Evolutionary conservation across 768 basidiomycete species (phyloP).

Genomic region (Lactarius hengduanensis): DNA sequence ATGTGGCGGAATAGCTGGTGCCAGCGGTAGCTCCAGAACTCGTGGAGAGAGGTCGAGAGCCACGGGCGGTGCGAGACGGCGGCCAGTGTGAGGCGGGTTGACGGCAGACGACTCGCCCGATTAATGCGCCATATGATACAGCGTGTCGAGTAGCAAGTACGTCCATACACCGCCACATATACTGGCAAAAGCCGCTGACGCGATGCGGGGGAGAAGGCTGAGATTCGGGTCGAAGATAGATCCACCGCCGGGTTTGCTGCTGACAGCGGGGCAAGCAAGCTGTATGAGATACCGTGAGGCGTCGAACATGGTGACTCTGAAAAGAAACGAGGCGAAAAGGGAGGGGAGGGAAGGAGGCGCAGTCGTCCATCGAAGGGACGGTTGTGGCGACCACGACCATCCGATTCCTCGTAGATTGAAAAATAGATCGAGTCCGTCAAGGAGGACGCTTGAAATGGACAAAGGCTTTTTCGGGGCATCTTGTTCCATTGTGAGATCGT

Average conservation of each 20-base stretch:
- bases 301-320: slow-evolving; percentile 9
- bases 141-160: slow-evolving; percentile 11
- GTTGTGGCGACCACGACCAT: background rate
- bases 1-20: slow-evolving; percentile 30
- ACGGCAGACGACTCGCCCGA: background rate
- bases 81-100: too few species aligned
- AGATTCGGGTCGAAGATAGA: too few species aligned
- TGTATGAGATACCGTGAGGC: slow-evolving; percentile 2
- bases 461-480: background rate
- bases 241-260: background rate
- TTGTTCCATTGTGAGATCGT: too few species aligned
- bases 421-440: slow-evolving; percentile 16
- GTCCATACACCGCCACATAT: slow-evolving; percentile 18
- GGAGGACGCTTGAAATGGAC: background rate
- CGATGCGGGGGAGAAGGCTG: background rate
- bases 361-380: background rate
- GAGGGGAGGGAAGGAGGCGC: background rate
- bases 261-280: background rate
- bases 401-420: slow-evolving; percentile 18
- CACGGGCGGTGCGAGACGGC: too few species aligned
- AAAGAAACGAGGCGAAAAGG: background rate
- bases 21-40: slow-evolving; percentile 39
- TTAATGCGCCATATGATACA: slow-evolving; percentile 29
- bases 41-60: slow-evolving; percentile 36
- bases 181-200: slow-evolving; percentile 1